Conservation (phyloP, 805 yeast genomes). For the Saturnispora serradocipensis region DNA sequence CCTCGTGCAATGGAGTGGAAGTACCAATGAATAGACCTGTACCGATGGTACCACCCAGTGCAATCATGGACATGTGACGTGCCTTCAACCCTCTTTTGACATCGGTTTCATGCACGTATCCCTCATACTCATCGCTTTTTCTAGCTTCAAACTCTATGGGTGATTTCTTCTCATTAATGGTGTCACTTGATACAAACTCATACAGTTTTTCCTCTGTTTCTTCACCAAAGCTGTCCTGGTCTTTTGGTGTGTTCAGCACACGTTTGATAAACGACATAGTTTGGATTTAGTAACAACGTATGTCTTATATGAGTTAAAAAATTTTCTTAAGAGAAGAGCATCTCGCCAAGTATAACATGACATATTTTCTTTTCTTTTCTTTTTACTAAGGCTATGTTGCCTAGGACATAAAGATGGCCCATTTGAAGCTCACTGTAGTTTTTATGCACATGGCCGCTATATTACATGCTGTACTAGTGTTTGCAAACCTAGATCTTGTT, state of each 20-base stretch:
- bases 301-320: background rate
- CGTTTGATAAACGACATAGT: background rate
- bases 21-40: conserved; percentile 67
- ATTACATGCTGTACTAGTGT: too few species aligned
- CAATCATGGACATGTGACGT: conserved; percentile 63
- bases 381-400: background rate
- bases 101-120: conserved; percentile 9
- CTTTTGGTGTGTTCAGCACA: background rate
- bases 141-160: background rate
- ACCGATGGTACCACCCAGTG: conserved; percentile 72
- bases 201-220: background rate
- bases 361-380: background rate
- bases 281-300: background rate
- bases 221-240: background rate
- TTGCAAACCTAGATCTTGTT: too few species aligned
- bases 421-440: too few species aligned
- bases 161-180: background rate
- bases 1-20: conserved; percentile 39
- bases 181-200: background rate
- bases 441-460: too few species aligned
- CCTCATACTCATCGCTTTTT: conserved; percentile 5
- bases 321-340: background rate
- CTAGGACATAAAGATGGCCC: background rate
- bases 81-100: conserved; percentile 47
- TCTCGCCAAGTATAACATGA: background rate